phyloP scores from a whole-genome alignment of 2,329 filamentous ascomycete species.

The Aspergillus proliferans region DNA sequence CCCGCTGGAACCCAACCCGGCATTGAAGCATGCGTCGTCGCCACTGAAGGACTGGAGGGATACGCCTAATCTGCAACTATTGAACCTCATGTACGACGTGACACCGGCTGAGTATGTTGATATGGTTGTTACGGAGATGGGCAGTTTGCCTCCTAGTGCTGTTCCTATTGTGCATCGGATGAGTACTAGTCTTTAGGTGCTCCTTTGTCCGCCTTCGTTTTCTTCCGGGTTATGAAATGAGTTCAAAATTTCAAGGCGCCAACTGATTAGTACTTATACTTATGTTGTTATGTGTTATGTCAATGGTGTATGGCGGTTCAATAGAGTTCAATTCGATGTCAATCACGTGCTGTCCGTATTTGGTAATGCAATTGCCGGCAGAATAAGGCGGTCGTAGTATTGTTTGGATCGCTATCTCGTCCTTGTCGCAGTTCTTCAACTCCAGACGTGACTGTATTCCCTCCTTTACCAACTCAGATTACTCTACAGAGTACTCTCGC shows the following conservation, averaged over 20 bases:
- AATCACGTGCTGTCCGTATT: background rate
- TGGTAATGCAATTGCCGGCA: background rate
- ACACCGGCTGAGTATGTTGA: slow-evolving; percentile 82
- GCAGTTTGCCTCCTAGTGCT: slow-evolving; percentile 75
- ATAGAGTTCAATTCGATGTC: too few species aligned
- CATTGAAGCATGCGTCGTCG: slow-evolving; percentile 20
- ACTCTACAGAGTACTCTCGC: background rate
- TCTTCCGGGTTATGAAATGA: background rate
- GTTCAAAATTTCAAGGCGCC: background rate
- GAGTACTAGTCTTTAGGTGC: slow-evolving; percentile 36
- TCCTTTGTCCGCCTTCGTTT: background rate
- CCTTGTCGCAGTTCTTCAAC: too few species aligned
- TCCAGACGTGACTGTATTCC: background rate
- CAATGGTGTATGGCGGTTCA: too few species aligned
- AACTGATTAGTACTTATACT: background rate
- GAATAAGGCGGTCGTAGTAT: background rate
- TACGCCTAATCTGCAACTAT: slow-evolving; percentile 54
- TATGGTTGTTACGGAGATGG: slow-evolving; percentile 86
- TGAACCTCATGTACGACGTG: slow-evolving; percentile 83
- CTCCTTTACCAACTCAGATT: background rate
- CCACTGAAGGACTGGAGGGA: slow-evolving; percentile 52
- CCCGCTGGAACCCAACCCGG: slow-evolving; percentile 16
- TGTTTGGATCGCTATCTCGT: background rate
- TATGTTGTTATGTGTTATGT: background rate
- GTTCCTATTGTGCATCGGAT: slow-evolving; percentile 68